Evolutionary conservation across 805 yeast species (phyloP).

Genomic region (Vanderwaltozyma verrucispora): DNA sequence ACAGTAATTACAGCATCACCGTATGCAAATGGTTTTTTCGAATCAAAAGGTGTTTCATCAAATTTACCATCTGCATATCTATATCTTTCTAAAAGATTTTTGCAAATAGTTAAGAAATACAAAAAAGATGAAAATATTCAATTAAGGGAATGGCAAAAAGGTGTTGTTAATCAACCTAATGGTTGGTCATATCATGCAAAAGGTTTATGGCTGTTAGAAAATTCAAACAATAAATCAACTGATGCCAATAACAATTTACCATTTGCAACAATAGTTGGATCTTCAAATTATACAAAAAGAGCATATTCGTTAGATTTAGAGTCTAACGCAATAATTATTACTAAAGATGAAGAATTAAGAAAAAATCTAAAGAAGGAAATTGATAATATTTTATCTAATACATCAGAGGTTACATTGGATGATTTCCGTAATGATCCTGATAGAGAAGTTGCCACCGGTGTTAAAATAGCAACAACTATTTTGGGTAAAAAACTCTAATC

Average conservation of each 20-base stretch:
- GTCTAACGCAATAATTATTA: conserved; percentile 70
- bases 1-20: conserved; percentile 86
- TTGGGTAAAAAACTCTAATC: conserved; percentile 45
- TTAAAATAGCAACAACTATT: conserved; percentile 54
- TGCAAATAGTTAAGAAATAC: conserved; percentile 37
- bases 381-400: conserved; percentile 43
- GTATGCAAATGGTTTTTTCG: conserved; percentile 85
- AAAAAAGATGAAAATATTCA: conserved; percentile 38
- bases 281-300: conserved; percentile 86
- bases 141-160: conserved; percentile 79
- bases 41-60: conserved; percentile 71
- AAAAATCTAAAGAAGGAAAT: conserved; percentile 51
- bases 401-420: conserved; percentile 42
- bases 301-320: conserved; percentile 85
- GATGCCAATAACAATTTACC: too few species aligned
- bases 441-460: conserved; percentile 51
- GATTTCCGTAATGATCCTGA: conserved; percentile 54
- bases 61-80: conserved; percentile 82
- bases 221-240: conserved; percentile 12
- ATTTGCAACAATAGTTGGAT: conserved; percentile 73
- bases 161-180: conserved; percentile 63
- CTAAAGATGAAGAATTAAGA: conserved; percentile 54
- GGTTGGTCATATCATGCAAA: conserved; percentile 99
- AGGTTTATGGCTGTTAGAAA: conserved; percentile 78
- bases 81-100: conserved; percentile 58